Conservation (phyloP, 306 rosid genomes). For the Ammopiptanthus mongolicus region DNA sequence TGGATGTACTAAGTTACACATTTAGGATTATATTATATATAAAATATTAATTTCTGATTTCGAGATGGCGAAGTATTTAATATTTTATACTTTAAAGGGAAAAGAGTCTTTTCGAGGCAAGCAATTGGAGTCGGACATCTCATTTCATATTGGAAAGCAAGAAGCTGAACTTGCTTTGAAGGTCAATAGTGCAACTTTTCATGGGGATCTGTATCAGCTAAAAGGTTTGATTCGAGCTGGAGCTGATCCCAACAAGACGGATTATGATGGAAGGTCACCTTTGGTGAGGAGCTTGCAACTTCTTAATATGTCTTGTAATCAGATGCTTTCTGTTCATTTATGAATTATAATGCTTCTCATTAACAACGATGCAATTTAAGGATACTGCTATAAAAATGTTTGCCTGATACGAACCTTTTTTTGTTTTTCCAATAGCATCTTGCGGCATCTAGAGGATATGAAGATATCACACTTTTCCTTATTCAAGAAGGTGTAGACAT, state of each 20-base stretch:
- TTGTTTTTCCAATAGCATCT: slow-evolving; percentile 59
- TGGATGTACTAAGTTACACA: slow-evolving; percentile 1
- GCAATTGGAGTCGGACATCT: slow-evolving; percentile 85
- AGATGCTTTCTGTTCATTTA: not conserved
- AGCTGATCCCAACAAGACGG: slow-evolving; percentile 88
- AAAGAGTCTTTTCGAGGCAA: slow-evolving; percentile 59
- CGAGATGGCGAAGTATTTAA: not conserved
- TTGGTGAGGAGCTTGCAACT: slow-evolving; percentile 48
- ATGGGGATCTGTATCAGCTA: slow-evolving; percentile 77
- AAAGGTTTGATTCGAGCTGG: slow-evolving; percentile 85
- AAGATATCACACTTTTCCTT: slow-evolving; percentile 63
- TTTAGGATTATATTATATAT: not conserved
- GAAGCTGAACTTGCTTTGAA: slow-evolving; percentile 94
- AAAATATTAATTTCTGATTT: not conserved
- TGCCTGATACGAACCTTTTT: slow-evolving; percentile 21
- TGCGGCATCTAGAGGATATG: slow-evolving; percentile 86
- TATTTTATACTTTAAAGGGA: slow-evolving; percentile 44
- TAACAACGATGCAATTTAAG: not conserved
- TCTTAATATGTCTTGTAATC: slow-evolving; percentile 11
- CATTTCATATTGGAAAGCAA: slow-evolving; percentile 85
- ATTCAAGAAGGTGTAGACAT: slow-evolving; percentile 64
- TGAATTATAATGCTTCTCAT: not conserved
- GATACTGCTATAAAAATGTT: not conserved
- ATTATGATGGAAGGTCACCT: slow-evolving; percentile 97
- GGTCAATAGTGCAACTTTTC: slow-evolving; percentile 72